phyloP scores from a whole-genome alignment of 176 grass and related monocot genomes.

The Phragmites australis region DNA sequence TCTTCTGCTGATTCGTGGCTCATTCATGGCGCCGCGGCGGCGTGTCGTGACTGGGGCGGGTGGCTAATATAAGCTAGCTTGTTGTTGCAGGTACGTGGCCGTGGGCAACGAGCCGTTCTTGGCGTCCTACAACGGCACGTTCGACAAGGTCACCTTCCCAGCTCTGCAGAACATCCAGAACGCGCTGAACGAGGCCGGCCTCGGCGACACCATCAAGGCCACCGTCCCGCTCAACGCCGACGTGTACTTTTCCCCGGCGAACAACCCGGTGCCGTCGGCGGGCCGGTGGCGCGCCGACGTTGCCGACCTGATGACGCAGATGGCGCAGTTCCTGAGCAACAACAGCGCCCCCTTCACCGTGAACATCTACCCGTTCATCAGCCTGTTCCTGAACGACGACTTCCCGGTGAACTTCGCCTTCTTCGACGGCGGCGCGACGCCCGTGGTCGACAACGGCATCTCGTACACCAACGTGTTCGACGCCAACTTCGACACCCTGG shows the following conservation, averaged over 20 bases:
- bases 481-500: slow-evolving; percentile 77
- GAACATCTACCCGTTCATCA: slow-evolving; percentile 97
- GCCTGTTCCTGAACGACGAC: slow-evolving; percentile 66
- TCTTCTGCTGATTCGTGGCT: not conserved
- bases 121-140: slow-evolving; percentile 68
- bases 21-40: slow-evolving; percentile 15
- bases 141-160: slow-evolving; percentile 73
- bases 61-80: not conserved
- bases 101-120: slow-evolving; percentile 82
- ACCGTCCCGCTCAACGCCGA: slow-evolving; percentile 85
- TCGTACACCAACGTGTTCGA: slow-evolving; percentile 87
- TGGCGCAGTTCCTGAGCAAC: slow-evolving; percentile 75
- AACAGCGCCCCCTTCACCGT: slow-evolving; percentile 84
- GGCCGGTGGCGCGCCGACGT: slow-evolving; percentile 71
- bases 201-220: slow-evolving; percentile 69
- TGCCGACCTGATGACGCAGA: slow-evolving; percentile 63
- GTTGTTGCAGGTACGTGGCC: slow-evolving; percentile 61
- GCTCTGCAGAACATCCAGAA: slow-evolving; percentile 80
- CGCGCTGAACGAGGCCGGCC: slow-evolving; percentile 70
- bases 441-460: slow-evolving; percentile 49
- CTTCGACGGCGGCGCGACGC: slow-evolving; percentile 64
- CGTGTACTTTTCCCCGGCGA: slow-evolving; percentile 50
- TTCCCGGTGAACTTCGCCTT: slow-evolving; percentile 92
- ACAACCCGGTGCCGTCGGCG: slow-evolving; percentile 62
- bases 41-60: not conserved